Evolutionary conservation across 2,329 filamentous ascomycete genomes (phyloP).

Genomic region (Chrysosporium keratinophilum): DNA sequence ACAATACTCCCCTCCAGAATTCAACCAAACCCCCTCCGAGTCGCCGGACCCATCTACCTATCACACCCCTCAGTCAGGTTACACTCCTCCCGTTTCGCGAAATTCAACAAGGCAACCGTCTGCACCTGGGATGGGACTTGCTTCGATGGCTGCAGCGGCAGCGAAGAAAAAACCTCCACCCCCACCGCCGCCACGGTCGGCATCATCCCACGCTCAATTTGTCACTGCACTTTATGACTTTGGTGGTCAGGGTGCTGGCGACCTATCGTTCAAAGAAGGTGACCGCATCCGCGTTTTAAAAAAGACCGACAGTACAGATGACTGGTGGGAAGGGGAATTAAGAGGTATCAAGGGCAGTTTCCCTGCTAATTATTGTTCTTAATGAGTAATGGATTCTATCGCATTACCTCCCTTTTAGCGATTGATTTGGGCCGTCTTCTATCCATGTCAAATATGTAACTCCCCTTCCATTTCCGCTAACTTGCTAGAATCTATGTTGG

Average conservation of each 20-base stretch:
- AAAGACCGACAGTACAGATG: slow-evolving; percentile 68
- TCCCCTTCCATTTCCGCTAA: neutral
- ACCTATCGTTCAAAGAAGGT: slow-evolving; percentile 65
- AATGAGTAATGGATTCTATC: slow-evolving; percentile 4
- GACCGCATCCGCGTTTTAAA: slow-evolving; percentile 67
- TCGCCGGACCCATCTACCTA: neutral
- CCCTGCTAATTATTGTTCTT: slow-evolving; percentile 70
- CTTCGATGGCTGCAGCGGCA: slow-evolving; percentile 33
- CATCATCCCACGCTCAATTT: slow-evolving; percentile 42
- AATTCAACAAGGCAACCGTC: slow-evolving; percentile 16
- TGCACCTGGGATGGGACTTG: slow-evolving; percentile 32
- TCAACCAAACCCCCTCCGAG: neutral
- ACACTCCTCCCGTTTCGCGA: slow-evolving; percentile 10
- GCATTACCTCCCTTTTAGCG: neutral
- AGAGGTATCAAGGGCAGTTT: slow-evolving; percentile 60
- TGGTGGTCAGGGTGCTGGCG: slow-evolving; percentile 56
- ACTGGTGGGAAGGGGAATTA: slow-evolving; percentile 80
- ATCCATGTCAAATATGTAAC: neutral
- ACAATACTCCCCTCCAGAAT: slow-evolving; percentile 5
- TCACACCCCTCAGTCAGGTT: neutral
- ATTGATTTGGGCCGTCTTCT: neutral
- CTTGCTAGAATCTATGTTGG: neutral
- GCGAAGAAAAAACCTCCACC: slow-evolving; percentile 62
- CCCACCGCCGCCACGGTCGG: slow-evolving; percentile 51
- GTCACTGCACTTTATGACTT: slow-evolving; percentile 70